A percentile compares a stretch with the other conserved stretches of the same genome.
phyloP scores from a whole-genome alignment of 805 yeast genomes.

The Ogataea paradorogensis region DNA sequence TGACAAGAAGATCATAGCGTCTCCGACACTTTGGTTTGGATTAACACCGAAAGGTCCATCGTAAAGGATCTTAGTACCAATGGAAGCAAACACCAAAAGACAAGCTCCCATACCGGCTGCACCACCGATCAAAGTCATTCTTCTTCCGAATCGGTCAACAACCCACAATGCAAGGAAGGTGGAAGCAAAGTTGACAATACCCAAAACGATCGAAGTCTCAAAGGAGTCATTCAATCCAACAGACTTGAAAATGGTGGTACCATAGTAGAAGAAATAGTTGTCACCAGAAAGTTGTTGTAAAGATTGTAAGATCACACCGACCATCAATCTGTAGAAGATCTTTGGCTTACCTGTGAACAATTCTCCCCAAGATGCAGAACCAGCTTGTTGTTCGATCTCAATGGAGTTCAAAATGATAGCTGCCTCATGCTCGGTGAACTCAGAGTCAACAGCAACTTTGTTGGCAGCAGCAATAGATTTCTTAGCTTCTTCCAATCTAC shows the following conservation, averaged over 20 bases:
- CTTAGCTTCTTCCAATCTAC: slow-evolving; percentile 51
- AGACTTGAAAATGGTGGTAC: slow-evolving; percentile 58
- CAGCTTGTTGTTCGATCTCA: slow-evolving; percentile 59
- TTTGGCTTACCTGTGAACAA: slow-evolving; percentile 62
- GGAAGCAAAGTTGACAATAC: slow-evolving; percentile 53
- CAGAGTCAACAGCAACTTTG: slow-evolving; percentile 51
- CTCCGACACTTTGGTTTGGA: slow-evolving; percentile 52
- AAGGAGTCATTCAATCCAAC: slow-evolving; percentile 58
- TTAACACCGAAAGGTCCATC: slow-evolving; percentile 38
- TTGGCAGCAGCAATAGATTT: slow-evolving; percentile 55
- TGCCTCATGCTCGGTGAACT: slow-evolving; percentile 52
- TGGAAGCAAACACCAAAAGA: slow-evolving; percentile 56
- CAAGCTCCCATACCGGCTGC: slow-evolving; percentile 52
- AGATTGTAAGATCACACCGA: slow-evolving; percentile 59
- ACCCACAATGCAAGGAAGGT: slow-evolving; percentile 51
- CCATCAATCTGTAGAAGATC: slow-evolving; percentile 50
- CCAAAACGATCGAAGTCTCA: slow-evolving; percentile 57
- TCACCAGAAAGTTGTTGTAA: slow-evolving; percentile 63
- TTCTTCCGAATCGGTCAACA: slow-evolving; percentile 56
- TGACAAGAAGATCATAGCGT: slow-evolving; percentile 61
- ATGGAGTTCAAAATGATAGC: slow-evolving; percentile 57
- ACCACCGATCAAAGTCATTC: slow-evolving; percentile 47
- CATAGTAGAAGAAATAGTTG: slow-evolving; percentile 66
- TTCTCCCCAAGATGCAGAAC: slow-evolving; percentile 64
- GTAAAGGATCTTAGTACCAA: slow-evolving; percentile 53